Conservation (phyloP, 495 filamentous ascomycete genomes). For the Physcia stellaris region DNA sequence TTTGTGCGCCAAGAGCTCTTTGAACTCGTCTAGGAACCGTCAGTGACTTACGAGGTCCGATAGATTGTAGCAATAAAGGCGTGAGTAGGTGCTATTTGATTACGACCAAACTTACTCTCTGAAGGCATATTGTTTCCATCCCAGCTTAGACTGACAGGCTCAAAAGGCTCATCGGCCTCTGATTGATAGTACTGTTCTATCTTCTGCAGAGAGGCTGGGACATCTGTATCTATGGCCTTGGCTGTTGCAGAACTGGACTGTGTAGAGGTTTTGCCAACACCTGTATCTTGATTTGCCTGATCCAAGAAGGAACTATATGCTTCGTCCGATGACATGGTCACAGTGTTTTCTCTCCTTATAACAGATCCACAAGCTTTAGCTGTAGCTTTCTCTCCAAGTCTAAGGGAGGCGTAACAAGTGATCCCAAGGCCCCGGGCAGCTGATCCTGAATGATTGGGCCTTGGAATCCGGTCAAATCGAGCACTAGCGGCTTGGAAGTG, state of each 20-base stretch:
- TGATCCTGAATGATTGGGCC: too few relatives aligned
- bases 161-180: constrained; percentile 77
- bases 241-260: constrained; percentile 14
- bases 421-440: too few relatives aligned
- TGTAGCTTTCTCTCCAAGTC: constrained; percentile 13
- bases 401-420: too few relatives aligned
- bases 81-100: too few relatives aligned
- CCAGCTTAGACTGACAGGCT: constrained; percentile 54
- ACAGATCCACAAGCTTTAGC: background rate
- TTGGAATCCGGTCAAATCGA: too few relatives aligned
- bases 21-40: constrained; percentile 41
- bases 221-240: constrained; percentile 32
- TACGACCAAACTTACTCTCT: too few relatives aligned
- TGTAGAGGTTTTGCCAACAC: constrained; percentile 22
- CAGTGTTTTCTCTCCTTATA: constrained; percentile 1
- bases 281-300: constrained; percentile 64
- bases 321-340: constrained; percentile 64
- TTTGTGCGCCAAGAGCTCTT: constrained; percentile 38
- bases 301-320: constrained; percentile 70
- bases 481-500: too few relatives aligned
- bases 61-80: too few relatives aligned
- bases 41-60: too few relatives aligned
- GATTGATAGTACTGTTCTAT: constrained; percentile 57
- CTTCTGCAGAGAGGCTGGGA: constrained; percentile 44
- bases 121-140: constrained; percentile 26